phyloP scores from a whole-genome alignment of 2,329 filamentous ascomycete species.

The Cladosporium sphaerospermum region DNA sequence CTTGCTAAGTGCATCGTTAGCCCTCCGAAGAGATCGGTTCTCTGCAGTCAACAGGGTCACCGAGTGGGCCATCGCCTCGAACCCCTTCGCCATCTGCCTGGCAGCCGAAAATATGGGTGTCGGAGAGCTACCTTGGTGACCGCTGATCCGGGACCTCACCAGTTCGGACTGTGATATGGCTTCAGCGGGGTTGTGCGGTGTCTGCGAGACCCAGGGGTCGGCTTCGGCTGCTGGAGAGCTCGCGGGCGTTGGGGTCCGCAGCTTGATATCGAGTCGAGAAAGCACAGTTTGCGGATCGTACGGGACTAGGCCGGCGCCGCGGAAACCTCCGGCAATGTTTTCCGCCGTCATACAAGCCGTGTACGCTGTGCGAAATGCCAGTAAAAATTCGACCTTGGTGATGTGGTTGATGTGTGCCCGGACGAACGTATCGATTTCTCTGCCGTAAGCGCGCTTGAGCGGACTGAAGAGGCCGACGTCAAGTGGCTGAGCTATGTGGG shows the following conservation, averaged over 20 bases:
- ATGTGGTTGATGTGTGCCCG: slow-evolving; percentile 27
- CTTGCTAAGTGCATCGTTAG: background rate
- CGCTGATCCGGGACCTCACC: background rate
- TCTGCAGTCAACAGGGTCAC: background rate
- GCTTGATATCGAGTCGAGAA: slow-evolving; percentile 25
- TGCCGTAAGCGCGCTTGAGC: slow-evolving; percentile 31
- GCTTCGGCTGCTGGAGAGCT: background rate
- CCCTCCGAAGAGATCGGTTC: background rate
- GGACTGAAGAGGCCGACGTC: slow-evolving; percentile 34
- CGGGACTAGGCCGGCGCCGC: slow-evolving; percentile 29
- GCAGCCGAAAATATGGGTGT: background rate
- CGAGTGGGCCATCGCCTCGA: background rate
- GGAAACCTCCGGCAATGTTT: slow-evolving; percentile 28
- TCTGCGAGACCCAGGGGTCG: background rate
- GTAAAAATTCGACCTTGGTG: slow-evolving; percentile 23
- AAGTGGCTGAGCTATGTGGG: slow-evolving; percentile 35
- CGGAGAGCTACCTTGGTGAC: background rate
- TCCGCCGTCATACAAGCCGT: slow-evolving; percentile 21
- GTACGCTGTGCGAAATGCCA: slow-evolving; percentile 17
- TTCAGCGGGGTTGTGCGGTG: background rate
- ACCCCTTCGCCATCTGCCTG: background rate
- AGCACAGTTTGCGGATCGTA: slow-evolving; percentile 26
- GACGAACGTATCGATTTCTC: slow-evolving; percentile 27
- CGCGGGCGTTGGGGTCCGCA: background rate
- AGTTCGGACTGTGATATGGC: background rate